Evolutionary conservation across 1,284 basidiomycete species (phyloP).

Genomic region (Austroboletus olivaceoglutinosus): DNA sequence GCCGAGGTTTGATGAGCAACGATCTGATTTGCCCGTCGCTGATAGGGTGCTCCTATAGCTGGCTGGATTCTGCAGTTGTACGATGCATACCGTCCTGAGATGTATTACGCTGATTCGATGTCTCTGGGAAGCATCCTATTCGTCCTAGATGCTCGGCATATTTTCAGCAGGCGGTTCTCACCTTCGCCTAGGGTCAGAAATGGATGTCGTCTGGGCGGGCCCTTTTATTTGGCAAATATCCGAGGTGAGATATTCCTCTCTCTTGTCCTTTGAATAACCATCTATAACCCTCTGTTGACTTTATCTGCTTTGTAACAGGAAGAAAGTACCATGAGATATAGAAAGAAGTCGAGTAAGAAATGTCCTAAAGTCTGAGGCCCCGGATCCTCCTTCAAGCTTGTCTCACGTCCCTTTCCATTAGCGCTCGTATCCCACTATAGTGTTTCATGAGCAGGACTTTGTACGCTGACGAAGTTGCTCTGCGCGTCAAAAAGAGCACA

Average conservation of each 20-base stretch:
- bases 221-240: neutral
- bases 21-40: no score
- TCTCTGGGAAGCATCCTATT: constrained; percentile 23
- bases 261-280: no score
- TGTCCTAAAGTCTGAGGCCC: no score
- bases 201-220: neutral
- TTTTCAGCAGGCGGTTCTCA: constrained; percentile 9
- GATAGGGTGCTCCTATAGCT: constrained; percentile 22
- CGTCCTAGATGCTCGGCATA: constrained; percentile 14
- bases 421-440: no score
- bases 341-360: no score
- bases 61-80: constrained; percentile 33
- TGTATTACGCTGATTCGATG: constrained; percentile 33
- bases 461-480: constrained; percentile 48
- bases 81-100: constrained; percentile 31
- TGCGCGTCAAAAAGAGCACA: neutral
- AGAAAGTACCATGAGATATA: no score
- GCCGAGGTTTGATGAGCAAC: no score
- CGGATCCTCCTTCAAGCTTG: no score
- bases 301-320: no score
- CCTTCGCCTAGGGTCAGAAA: constrained; percentile 11
- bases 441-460: constrained; percentile 70
- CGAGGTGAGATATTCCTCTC: no score
- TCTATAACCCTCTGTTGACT: no score
- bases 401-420: no score